Evolutionary conservation across 2,329 filamentous ascomycete genomes (phyloP).

Genomic region (Sporothrix phasma): DNA sequence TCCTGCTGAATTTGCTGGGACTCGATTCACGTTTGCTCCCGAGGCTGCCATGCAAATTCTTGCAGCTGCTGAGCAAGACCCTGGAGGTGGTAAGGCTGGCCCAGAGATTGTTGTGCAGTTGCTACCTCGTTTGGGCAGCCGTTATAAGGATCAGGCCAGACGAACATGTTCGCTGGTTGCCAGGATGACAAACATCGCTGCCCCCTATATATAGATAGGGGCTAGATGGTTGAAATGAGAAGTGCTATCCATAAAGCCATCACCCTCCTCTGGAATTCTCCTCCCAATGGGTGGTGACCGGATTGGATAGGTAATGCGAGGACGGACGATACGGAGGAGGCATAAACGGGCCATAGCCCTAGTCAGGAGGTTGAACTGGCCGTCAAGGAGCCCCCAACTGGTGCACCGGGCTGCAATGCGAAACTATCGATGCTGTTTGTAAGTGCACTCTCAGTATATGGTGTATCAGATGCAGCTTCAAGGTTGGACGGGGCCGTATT

Average conservation of each 20-base stretch:
- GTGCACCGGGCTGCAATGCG: conserved; percentile 14
- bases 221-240: conserved; percentile 5
- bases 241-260: neutral
- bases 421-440: conserved; percentile 11
- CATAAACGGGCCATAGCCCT: conserved; percentile 22
- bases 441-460: neutral
- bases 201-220: conserved; percentile 23
- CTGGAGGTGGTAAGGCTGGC: neutral
- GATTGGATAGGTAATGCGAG: neutral
- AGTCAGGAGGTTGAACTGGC: conserved; percentile 26
- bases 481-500: neutral
- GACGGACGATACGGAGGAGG: conserved; percentile 20
- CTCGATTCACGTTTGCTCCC: neutral
- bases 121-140: conserved; percentile 17
- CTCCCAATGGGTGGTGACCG: neutral
- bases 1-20: conserved; percentile 7
- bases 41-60: neutral
- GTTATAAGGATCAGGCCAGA: conserved; percentile 18
- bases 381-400: conserved; percentile 25
- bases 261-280: neutral
- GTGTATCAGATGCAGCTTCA: neutral
- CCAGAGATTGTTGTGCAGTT: conserved; percentile 18
- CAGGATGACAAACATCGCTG: conserved; percentile 20
- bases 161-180: conserved; percentile 19
- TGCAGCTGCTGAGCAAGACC: neutral